Conservation (phyloP, 2,329 filamentous ascomycete species). For the Phaeosphaeria sp. region DNA sequence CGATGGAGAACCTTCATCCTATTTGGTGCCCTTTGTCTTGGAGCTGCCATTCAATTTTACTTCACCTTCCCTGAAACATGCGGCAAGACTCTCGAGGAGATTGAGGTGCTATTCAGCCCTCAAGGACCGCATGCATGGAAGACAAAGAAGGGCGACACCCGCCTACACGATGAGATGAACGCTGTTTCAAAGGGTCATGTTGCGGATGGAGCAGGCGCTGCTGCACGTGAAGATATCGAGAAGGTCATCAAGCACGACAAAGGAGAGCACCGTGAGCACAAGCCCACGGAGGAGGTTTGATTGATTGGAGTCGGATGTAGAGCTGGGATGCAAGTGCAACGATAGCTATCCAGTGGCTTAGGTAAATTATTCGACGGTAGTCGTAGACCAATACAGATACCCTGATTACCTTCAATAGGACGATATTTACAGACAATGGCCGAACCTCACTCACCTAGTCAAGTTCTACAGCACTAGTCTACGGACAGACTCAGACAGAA, state of each 20-base stretch:
- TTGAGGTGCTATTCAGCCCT: conserved; percentile 42
- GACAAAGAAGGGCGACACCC: conserved; percentile 45
- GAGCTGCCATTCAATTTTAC: conserved; percentile 54
- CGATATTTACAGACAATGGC: too few species aligned
- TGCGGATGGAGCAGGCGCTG: not conserved
- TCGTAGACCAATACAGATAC: too few species aligned
- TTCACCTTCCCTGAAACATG: conserved; percentile 53
- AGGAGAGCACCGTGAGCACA: not conserved
- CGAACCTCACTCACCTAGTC: too few species aligned
- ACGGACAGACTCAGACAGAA: too few species aligned
- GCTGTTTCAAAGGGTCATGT: not conserved
- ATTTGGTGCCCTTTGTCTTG: conserved; percentile 57
- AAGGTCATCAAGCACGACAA: not conserved
- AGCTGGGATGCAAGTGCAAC: too few species aligned
- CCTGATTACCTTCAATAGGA: too few species aligned
- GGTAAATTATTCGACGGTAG: too few species aligned
- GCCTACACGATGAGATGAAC: conserved; percentile 37
- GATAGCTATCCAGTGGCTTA: too few species aligned
- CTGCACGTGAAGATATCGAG: not conserved
- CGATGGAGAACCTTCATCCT: conserved; percentile 61
- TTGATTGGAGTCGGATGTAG: not conserved
- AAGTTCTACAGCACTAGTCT: too few species aligned
- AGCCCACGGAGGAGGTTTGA: not conserved
- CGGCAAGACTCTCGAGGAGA: conserved; percentile 48
- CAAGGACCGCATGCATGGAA: conserved; percentile 46